A percentile compares a stretch with the other conserved stretches of the same genome.
Conservation (phyloP, 2,329 filamentous ascomycete genomes). For the Capronia coronata region DNA sequence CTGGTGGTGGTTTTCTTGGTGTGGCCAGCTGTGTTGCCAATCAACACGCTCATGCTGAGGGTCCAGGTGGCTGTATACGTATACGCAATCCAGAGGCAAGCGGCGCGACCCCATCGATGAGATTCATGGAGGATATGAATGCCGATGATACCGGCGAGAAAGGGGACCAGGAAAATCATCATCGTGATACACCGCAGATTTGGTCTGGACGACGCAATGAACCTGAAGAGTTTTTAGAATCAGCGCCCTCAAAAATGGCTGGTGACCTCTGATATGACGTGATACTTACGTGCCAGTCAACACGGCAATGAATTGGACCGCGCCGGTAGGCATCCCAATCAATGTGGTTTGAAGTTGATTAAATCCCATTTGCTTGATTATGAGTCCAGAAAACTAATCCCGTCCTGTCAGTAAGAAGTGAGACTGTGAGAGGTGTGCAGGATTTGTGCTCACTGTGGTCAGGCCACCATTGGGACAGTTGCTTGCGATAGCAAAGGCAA, state of each 20-base stretch:
- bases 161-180: too few relatives aligned
- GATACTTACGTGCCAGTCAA: too few relatives aligned
- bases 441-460: constrained; percentile 35
- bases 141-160: too few relatives aligned
- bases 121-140: too few relatives aligned
- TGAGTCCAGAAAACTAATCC: constrained; percentile 29
- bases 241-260: too few relatives aligned
- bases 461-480: constrained; percentile 37
- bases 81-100: constrained; percentile 39
- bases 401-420: too few relatives aligned
- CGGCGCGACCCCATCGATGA: constrained; percentile 35
- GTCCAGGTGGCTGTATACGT: constrained; percentile 37
- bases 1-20: constrained; percentile 41
- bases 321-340: constrained; percentile 31
- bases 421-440: too few relatives aligned
- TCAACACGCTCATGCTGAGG: constrained; percentile 30
- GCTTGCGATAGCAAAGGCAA: constrained; percentile 33
- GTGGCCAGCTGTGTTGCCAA: constrained; percentile 34
- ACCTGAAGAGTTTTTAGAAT: too few relatives aligned
- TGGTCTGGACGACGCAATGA: too few relatives aligned
- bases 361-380: constrained; percentile 36
- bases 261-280: too few relatives aligned
- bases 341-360: constrained; percentile 32
- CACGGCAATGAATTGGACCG: too few relatives aligned
- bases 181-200: too few relatives aligned